Base-by-base conservation (phyloP, 108 stramenopile genomes). In the Skeletonema grethae region DNA sequence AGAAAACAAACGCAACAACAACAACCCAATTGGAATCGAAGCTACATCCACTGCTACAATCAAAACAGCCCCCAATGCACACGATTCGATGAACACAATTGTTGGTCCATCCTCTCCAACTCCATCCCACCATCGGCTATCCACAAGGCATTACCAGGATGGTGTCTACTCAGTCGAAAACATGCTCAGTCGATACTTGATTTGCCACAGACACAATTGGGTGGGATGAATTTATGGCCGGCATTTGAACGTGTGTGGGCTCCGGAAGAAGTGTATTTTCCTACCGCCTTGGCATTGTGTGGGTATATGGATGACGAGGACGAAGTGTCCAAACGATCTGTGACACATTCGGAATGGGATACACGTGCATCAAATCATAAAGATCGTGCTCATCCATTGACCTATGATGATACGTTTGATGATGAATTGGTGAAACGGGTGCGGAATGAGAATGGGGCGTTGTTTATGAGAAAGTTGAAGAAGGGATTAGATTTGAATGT, bases 231-330 rank as follows among this genome's bases (percentile, higher is more conserved):
- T 38, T 35, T 86, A n/a, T 86, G 75, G 75, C 85, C 85, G 12
- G 75, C 79, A 62, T 86, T 86, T 57, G 73, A 82, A 61, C 64
- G 73, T 10, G 82, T 83, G 11, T 86, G 85, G 85, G 85, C 85
- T 11, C 85, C 85, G 5, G 85, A 86, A 50, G 85, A 86, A 46
- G 82, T 86, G n/a, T 86, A 72, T 56, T 76, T 86, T 43, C 82
- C 85, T 1, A 86, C 85, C 29, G 74, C 67, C 1, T 53, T 86
- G 39, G 57, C 79, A 30, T 24, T 86, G 4, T 62, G 78, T 57
- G 85, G 85, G 11, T 48, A 62, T 20, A 63, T 86, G 60, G 58
- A 80, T 11, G 32, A 2, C 4, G 22, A 31, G 7, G 41, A 12
- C 1, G 63, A 35, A 13, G 71, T 72, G 30, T 65, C 20, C 5